These are phyloP conservation scores for Apiotrichum veenhuisii DNA, from an alignment of 1,284 basidiomycete genomes.

Conservation along the genomic window DNA sequence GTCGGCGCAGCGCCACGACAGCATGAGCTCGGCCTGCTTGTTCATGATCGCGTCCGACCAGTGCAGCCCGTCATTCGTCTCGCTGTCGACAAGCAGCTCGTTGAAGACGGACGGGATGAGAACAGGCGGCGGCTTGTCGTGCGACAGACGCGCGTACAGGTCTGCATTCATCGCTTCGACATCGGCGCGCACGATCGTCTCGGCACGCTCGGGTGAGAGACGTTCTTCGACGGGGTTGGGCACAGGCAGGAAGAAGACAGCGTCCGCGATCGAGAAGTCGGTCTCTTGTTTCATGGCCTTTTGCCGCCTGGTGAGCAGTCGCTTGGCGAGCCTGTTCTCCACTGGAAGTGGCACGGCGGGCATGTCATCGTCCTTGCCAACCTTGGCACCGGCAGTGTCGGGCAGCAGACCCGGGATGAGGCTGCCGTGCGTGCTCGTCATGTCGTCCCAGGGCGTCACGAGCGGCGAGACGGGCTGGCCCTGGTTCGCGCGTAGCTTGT, in stretches of 20 bases:
- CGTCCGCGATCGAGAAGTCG: conserved; percentile 22
- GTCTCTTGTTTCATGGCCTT: not conserved
- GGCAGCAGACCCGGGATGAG: conserved; percentile 14
- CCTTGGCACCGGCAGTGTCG: not conserved
- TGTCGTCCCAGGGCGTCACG: conserved; percentile 42
- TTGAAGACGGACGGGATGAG: conserved; percentile 73
- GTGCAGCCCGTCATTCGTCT: conserved; percentile 79
- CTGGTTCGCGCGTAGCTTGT: conserved; percentile 51
- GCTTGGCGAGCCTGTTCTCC: not conserved
- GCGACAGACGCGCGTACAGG: conserved; percentile 63
- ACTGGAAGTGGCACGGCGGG: not conserved
- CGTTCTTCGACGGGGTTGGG: conserved; percentile 71
- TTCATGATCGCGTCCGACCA: conserved; percentile 63
- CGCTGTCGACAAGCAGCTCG: conserved; percentile 63
- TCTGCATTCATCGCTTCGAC: conserved; percentile 86
- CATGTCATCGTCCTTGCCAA: not conserved
- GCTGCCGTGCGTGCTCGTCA: conserved; percentile 12
- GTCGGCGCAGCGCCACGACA: conserved; percentile 79
- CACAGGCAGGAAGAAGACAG: conserved; percentile 70
- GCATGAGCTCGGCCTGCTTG: conserved; percentile 69
- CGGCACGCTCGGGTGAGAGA: conserved; percentile 60
- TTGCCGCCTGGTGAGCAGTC: not conserved
- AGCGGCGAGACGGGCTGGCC: conserved; percentile 37
- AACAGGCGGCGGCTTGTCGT: conserved; percentile 51
- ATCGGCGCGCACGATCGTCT: conserved; percentile 67